Base-by-base conservation (phyloP, 2,329 filamentous ascomycete genomes). In the Fusarium tjaetaba region DNA sequence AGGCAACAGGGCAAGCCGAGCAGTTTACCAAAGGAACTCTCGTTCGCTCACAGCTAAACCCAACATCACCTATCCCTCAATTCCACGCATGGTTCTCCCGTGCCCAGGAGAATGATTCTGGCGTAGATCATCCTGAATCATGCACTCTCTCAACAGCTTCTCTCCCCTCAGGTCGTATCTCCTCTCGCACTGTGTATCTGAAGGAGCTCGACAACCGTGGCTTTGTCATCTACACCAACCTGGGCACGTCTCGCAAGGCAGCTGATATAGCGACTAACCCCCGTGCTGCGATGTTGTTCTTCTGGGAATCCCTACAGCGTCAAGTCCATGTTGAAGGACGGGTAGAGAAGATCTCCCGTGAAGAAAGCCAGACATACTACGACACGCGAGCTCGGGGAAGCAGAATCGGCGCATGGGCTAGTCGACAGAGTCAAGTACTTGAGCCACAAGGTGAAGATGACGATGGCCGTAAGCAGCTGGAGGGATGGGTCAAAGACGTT, bases 201-300 rank as follows among this genome's bases (percentile, higher is more conserved):
- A 99, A 99, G 84, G 96, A 98, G 86, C 90, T 98, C 30, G 95
- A 98, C 82, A 83, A 86, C 61, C 77, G 82, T 26, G 95, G 95
- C 22, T 99, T 97, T 83, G 94, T 98, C 48, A 87, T 99, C 55
- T 99, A 98, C 87, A 93, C 90, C 79, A 99, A 99, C 83, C 96
- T 95, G 85, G 95, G 90, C 68, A 96, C 93, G 0, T 94, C 91
- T 67, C 85, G 88, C 78, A 90, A 92, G 85, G 89, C 91, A 2
- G 79, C 84, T 56, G 94, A 97, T 80, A 84, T 96, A 11, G 87
- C 85, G 28, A 87, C 84, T 8, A 99, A 98, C 82, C 88, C 89
- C 34, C 92, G 93, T 84, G 96, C 94, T 1, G 91, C 91, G 53
- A 86, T 99, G 77, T 94, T 94, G 10, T 99, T 99, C 82, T 95